phyloP scores from a whole-genome alignment of 129 eudicot species.

The Flaveria brownii region DNA sequence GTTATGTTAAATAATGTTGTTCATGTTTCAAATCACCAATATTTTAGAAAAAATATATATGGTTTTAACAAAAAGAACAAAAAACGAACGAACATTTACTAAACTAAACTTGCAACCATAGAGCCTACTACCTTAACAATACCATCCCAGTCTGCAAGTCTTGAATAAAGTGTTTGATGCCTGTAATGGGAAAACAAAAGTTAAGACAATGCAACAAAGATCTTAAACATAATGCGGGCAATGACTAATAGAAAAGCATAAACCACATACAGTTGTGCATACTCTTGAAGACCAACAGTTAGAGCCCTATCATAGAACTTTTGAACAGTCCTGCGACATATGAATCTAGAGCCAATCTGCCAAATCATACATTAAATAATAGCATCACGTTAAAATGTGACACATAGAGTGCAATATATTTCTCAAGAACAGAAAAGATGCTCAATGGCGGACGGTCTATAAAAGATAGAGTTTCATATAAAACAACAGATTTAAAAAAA shows the following conservation, averaged over 20 bases:
- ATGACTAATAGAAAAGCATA: conserved; percentile 22
- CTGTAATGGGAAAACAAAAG: conserved; percentile 47
- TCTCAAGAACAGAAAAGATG: too few species aligned
- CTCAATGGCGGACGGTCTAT: too few species aligned
- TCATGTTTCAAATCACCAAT: not conserved
- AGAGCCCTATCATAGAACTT: conserved; percentile 85
- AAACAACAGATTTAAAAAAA: too few species aligned
- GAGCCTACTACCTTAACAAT: conserved; percentile 61
- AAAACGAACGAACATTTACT: not conserved
- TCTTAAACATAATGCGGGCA: conserved; percentile 17
- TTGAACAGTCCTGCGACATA: conserved; percentile 74
- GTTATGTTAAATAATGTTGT: conserved; percentile 2
- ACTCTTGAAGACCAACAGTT: conserved; percentile 81
- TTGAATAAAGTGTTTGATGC: conserved; percentile 69
- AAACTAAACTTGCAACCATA: not conserved
- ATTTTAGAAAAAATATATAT: not conserved
- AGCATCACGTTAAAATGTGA: not conserved
- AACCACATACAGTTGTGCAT: conserved; percentile 72
- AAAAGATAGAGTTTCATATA: too few species aligned
- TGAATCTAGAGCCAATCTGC: conserved; percentile 89
- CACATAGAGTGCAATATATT: not conserved
- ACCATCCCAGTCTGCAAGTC: conserved; percentile 96
- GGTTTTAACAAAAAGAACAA: conserved; percentile 3
- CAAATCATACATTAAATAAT: conserved; percentile 1
- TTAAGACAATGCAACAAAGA: not conserved